These are phyloP conservation scores for Colletotrichum plurivorum DNA, from an alignment of 2,329 filamentous ascomycete species.

Conservation along the genomic window DNA sequence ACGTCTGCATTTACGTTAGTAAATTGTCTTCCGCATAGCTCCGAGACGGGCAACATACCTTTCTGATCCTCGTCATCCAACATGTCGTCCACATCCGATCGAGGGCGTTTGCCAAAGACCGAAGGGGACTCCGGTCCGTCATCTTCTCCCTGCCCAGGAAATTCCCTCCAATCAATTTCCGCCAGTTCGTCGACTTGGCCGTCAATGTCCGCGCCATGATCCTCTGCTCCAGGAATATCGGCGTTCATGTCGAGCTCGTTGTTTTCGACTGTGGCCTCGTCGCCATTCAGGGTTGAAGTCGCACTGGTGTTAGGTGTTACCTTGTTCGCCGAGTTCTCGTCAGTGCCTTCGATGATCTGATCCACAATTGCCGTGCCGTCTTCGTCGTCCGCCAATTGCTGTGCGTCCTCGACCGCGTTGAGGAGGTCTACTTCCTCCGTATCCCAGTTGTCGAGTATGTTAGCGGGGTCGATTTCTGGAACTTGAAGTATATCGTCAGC, in stretches of 20 bases:
- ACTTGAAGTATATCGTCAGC: conserved; percentile 47
- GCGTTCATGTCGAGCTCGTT: conserved; percentile 51
- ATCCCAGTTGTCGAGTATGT: conserved; percentile 46
- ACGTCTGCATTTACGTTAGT: conserved; percentile 43
- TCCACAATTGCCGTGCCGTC: conserved; percentile 1
- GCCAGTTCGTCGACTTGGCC: conserved; percentile 35
- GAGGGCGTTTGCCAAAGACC: conserved; percentile 42
- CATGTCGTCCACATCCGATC: conserved; percentile 43
- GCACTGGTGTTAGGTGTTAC: conserved; percentile 46
- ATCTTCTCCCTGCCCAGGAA: conserved; percentile 41
- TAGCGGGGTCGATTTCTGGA: conserved; percentile 43
- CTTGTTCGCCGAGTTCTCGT: conserved; percentile 29
- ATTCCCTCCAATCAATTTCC: conserved; percentile 48
- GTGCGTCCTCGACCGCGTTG: conserved; percentile 5
- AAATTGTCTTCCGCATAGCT: background rate
- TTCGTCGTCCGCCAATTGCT: conserved; percentile 21
- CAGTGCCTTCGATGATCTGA: conserved; percentile 9
- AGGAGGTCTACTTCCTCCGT: conserved; percentile 16
- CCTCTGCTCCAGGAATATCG: conserved; percentile 31
- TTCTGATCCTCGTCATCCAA: conserved; percentile 43
- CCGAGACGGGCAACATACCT: conserved; percentile 37
- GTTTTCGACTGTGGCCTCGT: conserved; percentile 46
- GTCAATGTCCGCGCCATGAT: background rate
- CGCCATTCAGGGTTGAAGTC: conserved; percentile 51
- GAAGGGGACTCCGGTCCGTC: conserved; percentile 30